Evolutionary conservation across 768 basidiomycete genomes (phyloP), one percentile per base, ranked within the genome.

Genomic region (Termitomyces sp.): DNA sequence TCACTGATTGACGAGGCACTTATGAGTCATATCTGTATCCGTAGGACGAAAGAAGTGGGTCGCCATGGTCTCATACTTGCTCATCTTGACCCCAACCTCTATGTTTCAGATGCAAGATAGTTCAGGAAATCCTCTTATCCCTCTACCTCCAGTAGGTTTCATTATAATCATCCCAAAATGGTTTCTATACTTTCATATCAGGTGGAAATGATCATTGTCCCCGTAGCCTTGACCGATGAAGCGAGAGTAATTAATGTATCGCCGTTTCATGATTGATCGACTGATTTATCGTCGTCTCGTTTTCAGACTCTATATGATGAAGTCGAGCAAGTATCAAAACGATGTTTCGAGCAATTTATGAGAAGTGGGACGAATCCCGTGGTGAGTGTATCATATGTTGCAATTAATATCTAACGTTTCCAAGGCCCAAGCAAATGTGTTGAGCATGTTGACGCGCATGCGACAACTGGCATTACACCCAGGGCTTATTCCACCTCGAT

Each of bases 371-470:
- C 75, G 56, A 72, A 72, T 47, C 63, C 77, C n/a, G 65, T 80
- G 51, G 83, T 83, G 60, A 47, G 70, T 68, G 48, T 53, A 40
- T 12, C 2, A 40, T 43, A 16, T 22, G n/a, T 32, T 28, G 42
- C 20, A 12, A 33, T n/a, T 16, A 40, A 30, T n/a, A 1, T 53
- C 32, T 52, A 6, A 58, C 30, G 13, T 6, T 45, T 53, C 26
- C 28, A 60, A 90, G 88, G 77, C 83, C 0, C 82, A 85, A 57
- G 82, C 83, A 2, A 86, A 87, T 63, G 83, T 91, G 14, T 70
- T 92, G 38, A 86, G 87, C 60, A 84, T 94, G 80, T 80, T 94
- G n/a, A 93, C 91, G 8, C 87, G 93, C 18, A 76, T 95, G 69
- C 83, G 92, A 32, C 93, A 95, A 70, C 73, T 94, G 20, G 87